Percentiles rank a stretch among this genome's conserved stretches.
Evolutionary conservation across 805 yeast species (phyloP).

Genomic region (Monosporozyma yasuniensis): DNA sequence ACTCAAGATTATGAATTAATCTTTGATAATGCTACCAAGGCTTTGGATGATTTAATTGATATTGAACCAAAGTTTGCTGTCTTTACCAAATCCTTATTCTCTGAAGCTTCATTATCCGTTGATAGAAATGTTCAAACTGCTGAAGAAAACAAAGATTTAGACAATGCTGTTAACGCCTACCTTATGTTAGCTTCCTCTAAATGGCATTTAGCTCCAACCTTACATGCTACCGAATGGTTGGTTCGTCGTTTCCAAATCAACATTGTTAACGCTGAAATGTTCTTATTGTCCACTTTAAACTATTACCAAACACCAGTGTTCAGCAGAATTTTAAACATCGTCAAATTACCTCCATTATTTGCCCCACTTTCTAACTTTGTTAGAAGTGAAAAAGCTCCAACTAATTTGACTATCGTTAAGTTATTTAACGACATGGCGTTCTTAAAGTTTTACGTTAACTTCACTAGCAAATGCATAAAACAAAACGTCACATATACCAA

Average conservation of each 20-base stretch:
- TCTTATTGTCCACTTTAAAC: constrained; percentile 70
- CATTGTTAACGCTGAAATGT: constrained; percentile 63
- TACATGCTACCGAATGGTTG: constrained; percentile 89
- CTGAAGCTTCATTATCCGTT: constrained; percentile 67
- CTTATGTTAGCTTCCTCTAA: constrained; percentile 66
- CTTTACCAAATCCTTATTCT: constrained; percentile 67
- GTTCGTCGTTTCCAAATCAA: constrained; percentile 85
- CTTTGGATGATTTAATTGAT: constrained; percentile 59
- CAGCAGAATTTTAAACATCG: constrained; percentile 62
- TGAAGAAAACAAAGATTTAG: constrained; percentile 67
- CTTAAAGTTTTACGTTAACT: constrained; percentile 55
- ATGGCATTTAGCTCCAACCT: constrained; percentile 64
- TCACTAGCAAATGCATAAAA: constrained; percentile 36
- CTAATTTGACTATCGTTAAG: constrained; percentile 58
- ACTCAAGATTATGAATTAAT: constrained; percentile 86
- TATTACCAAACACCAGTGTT: constrained; percentile 69
- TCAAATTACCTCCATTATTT: constrained; percentile 73
- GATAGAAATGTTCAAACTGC: constrained; percentile 77
- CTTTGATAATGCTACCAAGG: constrained; percentile 62
- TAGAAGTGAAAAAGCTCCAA: constrained; percentile 53
- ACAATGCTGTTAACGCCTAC: constrained; percentile 66
- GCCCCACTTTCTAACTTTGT: constrained; percentile 63
- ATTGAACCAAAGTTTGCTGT: constrained; percentile 68
- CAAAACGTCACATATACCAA: constrained; percentile 53
- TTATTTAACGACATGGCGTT: constrained; percentile 65